A percentile compares a stretch with the other conserved stretches of the same genome.
Evolutionary conservation across 441 rosid species (phyloP).

Genomic region (Viola pubescens): DNA sequence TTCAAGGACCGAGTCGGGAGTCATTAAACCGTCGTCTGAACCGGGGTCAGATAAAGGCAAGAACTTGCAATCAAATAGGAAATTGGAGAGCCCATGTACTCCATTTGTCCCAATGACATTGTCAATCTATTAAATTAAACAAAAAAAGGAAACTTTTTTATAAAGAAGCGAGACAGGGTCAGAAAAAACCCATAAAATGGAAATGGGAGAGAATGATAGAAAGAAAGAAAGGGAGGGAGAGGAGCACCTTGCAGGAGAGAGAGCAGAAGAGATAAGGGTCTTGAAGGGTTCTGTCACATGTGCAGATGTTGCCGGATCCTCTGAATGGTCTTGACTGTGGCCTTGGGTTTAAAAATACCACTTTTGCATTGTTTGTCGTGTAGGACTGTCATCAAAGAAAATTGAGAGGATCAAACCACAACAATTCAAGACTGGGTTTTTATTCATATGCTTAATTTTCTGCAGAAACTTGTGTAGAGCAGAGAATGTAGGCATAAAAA

Average conservation of each 20-base stretch:
- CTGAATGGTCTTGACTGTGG: constrained; percentile 64
- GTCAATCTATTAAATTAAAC: constrained; percentile 34
- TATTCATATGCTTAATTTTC: neutral
- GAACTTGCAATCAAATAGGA: constrained; percentile 55
- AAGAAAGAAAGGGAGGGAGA: neutral
- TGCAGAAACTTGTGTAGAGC: neutral
- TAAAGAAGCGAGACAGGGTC: constrained; percentile 8
- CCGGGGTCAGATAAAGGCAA: constrained; percentile 47
- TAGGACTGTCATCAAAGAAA: constrained; percentile 40
- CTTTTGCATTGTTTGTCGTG: constrained; percentile 75
- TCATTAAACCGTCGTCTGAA: constrained; percentile 36
- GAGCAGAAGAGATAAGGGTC: constrained; percentile 75
- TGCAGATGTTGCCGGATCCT: constrained; percentile 62
- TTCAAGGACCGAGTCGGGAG: constrained; percentile 63
- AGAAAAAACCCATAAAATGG: neutral
- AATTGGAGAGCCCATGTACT: constrained; percentile 45
- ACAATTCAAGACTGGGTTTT: neutral
- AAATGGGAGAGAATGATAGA: neutral
- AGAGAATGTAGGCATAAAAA: neutral
- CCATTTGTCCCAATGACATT: constrained; percentile 46
- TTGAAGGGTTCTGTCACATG: constrained; percentile 67
- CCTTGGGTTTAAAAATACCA: constrained; percentile 70
- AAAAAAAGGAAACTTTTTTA: neutral
- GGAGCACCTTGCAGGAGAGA: constrained; percentile 77
- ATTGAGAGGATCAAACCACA: neutral